phyloP scores from a whole-genome alignment of 768 basidiomycete species.

The Lentinula sp. region DNA sequence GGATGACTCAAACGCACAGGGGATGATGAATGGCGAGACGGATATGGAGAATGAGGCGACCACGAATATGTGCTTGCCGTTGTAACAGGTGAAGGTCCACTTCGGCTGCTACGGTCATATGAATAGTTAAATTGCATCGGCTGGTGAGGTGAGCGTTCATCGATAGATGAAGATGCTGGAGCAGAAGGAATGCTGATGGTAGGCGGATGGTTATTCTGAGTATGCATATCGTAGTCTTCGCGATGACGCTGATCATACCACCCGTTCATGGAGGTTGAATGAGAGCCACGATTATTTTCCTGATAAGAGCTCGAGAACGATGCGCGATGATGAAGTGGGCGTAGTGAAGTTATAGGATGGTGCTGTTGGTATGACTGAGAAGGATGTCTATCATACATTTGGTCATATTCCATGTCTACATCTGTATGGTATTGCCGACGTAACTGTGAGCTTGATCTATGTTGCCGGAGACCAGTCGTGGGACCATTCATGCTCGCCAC shows the following conservation, averaged over 20 bases:
- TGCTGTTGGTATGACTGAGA: neutral
- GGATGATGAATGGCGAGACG: constrained; percentile 3
- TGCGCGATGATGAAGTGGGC: neutral
- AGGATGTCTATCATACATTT: neutral
- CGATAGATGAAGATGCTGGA: neutral
- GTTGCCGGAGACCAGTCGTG: constrained; percentile 6
- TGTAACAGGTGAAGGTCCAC: neutral
- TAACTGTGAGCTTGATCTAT: constrained; percentile 8
- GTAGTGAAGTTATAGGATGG: neutral
- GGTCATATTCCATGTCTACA: constrained; percentile 1
- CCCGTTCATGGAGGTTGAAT: neutral
- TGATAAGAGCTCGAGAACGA: neutral
- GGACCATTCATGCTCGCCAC: constrained; percentile 9
- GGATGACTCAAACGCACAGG: constrained; percentile 3
- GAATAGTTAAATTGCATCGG: constrained; percentile 7
- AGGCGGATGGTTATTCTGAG: neutral
- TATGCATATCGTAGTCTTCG: neutral
- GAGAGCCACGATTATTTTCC: neutral
- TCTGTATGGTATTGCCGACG: constrained; percentile 1
- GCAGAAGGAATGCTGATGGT: constrained; percentile 7
- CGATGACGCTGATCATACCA: constrained; percentile 3
- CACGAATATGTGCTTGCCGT: neutral
- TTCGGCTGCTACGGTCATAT: constrained; percentile 7
- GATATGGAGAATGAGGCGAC: constrained; percentile 2
- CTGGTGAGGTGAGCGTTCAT: neutral